These are phyloP conservation scores for Cyphellophora europaea DNA, from an alignment of 2,329 filamentous ascomycete species.

Conservation along the genomic window DNA sequence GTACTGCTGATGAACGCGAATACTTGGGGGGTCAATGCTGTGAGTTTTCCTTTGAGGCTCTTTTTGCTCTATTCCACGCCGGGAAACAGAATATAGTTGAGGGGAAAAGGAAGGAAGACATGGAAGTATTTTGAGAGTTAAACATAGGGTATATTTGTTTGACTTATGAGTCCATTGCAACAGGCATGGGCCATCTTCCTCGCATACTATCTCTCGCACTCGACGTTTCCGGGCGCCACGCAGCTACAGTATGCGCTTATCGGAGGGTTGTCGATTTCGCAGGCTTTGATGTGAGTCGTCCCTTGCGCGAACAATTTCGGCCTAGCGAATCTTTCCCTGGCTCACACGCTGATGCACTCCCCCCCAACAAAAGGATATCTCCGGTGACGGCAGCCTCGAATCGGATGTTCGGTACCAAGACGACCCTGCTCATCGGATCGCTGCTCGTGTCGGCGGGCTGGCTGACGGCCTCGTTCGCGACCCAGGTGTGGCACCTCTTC, in stretches of 20 bases:
- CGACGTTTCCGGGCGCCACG: conserved; percentile 19
- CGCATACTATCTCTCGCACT: conserved; percentile 27
- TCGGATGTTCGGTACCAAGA: conserved; percentile 10
- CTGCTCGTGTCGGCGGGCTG: conserved; percentile 13
- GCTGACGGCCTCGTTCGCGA: conserved; percentile 20
- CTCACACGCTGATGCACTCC: too few species aligned
- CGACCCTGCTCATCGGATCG: conserved; percentile 16
- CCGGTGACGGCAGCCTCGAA: conserved; percentile 18
- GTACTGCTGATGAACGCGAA: conserved; percentile 23
- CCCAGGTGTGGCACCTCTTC: conserved; percentile 18
- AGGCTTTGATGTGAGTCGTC: conserved; percentile 19
- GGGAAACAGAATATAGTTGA: too few species aligned
- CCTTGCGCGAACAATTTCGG: too few species aligned
- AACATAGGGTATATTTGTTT: too few species aligned
- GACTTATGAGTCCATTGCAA: too few species aligned
- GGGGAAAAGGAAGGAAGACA: too few species aligned
- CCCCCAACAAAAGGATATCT: too few species aligned
- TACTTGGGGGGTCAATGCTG: conserved; percentile 22
- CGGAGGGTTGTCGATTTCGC: conserved; percentile 20
- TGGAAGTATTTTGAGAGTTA: too few species aligned
- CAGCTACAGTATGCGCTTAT: conserved; percentile 24
- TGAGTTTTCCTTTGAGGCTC: conserved; percentile 5
- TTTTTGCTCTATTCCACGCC: neutral
- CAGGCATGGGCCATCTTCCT: conserved; percentile 37
- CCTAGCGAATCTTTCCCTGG: too few species aligned